Evolutionary conservation across 2,329 filamentous ascomycete genomes (phyloP), one percentile per base, ranked within the genome.

Genomic region (Ophiostoma sp.): DNA sequence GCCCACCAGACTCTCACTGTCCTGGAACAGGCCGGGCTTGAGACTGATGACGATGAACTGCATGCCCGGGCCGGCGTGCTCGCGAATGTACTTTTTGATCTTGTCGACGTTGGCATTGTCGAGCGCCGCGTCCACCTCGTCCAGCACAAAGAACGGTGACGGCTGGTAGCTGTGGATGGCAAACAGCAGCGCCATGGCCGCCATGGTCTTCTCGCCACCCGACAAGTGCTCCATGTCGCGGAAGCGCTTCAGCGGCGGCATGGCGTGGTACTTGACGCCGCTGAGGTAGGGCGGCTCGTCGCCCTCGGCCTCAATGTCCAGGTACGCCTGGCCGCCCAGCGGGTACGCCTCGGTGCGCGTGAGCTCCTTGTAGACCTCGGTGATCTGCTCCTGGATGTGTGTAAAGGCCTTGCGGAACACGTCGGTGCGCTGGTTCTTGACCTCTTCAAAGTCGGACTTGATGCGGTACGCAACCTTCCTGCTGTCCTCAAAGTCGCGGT

Each of bases 181-280:
- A 78, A 99, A 99, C 4, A 99, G 86, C 57, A 99, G 85, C n/a
- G 95, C 95, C 54, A 99, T 84, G 17, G 95, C 95, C 1, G 95
- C 95, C 90, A 99, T 99, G 0, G 95, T 99, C 84, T 99, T 99
- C 81, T 99, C 95, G 70, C 95, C 95, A 76, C 95, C 95, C 1
- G 93, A 97, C 11, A 99, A 83, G 78, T 97, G 95, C 79, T 99
- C 95, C 95, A 99, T 99, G 79, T 99, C 96, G 76, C 95, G 88
- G 86, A 99, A 99, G 65, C 95, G 93, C 82, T 99, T 99, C 73
- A 97, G 87, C 1, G 95, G 95, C 27, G 95, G 95, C 94, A 98
- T 99, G 73, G 95, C 96, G 78, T 98, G 94, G 80, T 99, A 99
- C 78, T 97, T 97, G 80, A 99, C 93, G 41, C 95, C 95, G 57